These are phyloP conservation scores for Solanum sparsipilum DNA, from an alignment of 257 asterid genomes.

Conservation along the genomic window DNA sequence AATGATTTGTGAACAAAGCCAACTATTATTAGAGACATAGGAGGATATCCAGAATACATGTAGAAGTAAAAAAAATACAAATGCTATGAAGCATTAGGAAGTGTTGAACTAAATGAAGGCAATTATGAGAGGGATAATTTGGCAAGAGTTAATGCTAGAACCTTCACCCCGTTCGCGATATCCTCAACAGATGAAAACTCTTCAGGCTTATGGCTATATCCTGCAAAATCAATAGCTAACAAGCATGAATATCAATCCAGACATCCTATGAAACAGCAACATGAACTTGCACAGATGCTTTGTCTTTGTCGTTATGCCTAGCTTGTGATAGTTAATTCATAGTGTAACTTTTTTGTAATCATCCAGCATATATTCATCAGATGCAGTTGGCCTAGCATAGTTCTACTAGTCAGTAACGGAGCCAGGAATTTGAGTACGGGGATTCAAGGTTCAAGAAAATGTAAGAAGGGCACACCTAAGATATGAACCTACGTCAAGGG, in stretches of 20 bases:
- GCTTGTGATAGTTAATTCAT: background rate
- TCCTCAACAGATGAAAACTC: constrained; percentile 47
- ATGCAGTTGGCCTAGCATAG: background rate
- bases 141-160: constrained; percentile 57
- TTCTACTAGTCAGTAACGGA: background rate
- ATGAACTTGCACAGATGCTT: background rate
- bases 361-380: background rate
- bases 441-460: background rate
- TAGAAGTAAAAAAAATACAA: background rate
- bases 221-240: constrained; percentile 11
- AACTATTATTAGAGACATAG: background rate
- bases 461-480: background rate
- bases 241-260: background rate
- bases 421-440: background rate
- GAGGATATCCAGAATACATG: background rate
- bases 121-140: constrained; percentile 32
- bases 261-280: background rate
- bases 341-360: background rate
- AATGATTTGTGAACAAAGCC: background rate
- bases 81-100: background rate
- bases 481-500: background rate
- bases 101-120: background rate
- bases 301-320: background rate
- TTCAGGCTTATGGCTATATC: constrained; percentile 82
- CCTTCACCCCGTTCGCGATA: constrained; percentile 62